phyloP scores from a whole-genome alignment of 805 yeast genomes.

The Candida vaughaniae region DNA sequence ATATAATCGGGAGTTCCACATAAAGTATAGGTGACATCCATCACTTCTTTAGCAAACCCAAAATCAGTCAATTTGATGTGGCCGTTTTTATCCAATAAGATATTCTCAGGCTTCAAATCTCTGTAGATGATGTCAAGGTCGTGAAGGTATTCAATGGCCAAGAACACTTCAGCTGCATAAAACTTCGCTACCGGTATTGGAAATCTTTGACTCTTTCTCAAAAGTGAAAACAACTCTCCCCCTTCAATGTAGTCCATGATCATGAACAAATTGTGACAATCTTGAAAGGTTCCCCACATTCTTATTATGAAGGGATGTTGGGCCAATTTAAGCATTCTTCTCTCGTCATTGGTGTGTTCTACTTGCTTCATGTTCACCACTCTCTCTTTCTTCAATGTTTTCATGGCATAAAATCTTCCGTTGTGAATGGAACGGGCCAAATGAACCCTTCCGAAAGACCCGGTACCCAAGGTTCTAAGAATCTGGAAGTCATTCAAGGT shows the following conservation, averaged over 20 bases:
- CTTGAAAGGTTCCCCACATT: slow-evolving; percentile 71
- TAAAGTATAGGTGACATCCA: slow-evolving; percentile 58
- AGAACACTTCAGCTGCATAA: slow-evolving; percentile 60
- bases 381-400: slow-evolving; percentile 55
- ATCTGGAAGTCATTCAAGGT: slow-evolving; percentile 56
- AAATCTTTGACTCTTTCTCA: slow-evolving; percentile 56
- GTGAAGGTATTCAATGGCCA: slow-evolving; percentile 59
- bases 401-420: slow-evolving; percentile 60
- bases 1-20: slow-evolving; percentile 68
- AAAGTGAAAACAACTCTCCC: slow-evolving; percentile 56
- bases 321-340: slow-evolving; percentile 56
- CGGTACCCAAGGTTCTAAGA: slow-evolving; percentile 58
- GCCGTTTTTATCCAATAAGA: slow-evolving; percentile 56
- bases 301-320: slow-evolving; percentile 61
- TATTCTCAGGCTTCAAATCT: slow-evolving; percentile 62
- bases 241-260: slow-evolving; percentile 68
- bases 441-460: slow-evolving; percentile 62
- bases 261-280: slow-evolving; percentile 55
- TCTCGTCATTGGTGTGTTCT: slow-evolving; percentile 62
- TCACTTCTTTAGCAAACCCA: slow-evolving; percentile 63
- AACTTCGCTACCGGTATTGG: slow-evolving; percentile 65
- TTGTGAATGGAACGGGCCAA: slow-evolving; percentile 57
- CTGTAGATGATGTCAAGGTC: slow-evolving; percentile 59
- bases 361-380: slow-evolving; percentile 63
- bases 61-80: slow-evolving; percentile 62